These are phyloP conservation scores for Orbilia blumenaviensis DNA, from an alignment of 2,329 filamentous ascomycete genomes.

Conservation along the genomic window DNA sequence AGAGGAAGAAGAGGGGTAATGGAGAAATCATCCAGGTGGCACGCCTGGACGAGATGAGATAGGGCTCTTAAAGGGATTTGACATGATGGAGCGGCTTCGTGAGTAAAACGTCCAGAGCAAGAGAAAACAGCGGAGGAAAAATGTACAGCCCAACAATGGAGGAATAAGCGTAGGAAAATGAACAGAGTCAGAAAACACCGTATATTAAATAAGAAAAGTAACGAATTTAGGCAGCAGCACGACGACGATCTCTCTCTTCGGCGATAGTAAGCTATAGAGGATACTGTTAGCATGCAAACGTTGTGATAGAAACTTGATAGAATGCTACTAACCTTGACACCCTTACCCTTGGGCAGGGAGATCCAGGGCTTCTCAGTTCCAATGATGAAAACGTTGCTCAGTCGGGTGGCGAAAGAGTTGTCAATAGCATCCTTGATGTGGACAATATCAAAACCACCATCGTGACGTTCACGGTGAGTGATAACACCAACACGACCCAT, in stretches of 20 bases:
- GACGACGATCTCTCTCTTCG: conserved; percentile 98
- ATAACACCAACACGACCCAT: conserved; percentile 99
- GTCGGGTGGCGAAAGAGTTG: conserved; percentile 99
- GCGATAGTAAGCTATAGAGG: conserved; percentile 81
- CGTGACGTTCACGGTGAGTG: conserved; percentile 99
- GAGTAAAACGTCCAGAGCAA: conserved; percentile 44
- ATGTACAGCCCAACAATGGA: conserved; percentile 53
- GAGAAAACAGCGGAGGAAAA: conserved; percentile 49
- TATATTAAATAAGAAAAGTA: conserved; percentile 51
- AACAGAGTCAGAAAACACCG: conserved; percentile 51
- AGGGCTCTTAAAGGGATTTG: conserved; percentile 39
- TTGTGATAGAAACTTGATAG: neutral
- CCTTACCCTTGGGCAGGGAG: conserved; percentile 99
- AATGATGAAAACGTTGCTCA: conserved; percentile 99
- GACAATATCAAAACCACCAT: conserved; percentile 99
- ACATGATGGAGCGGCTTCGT: conserved; percentile 51
- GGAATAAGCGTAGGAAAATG: conserved; percentile 50
- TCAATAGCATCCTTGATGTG: conserved; percentile 99
- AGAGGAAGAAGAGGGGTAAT: conserved; percentile 21
- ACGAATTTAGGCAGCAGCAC: conserved; percentile 66
- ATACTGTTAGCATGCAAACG: conserved; percentile 54
- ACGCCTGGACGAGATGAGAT: conserved; percentile 35
- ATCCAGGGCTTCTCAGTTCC: conserved; percentile 99
- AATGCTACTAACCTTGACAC: conserved; percentile 76
- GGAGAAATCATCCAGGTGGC: conserved; percentile 45